These are phyloP conservation scores for Sclerotinia borealis DNA, from an alignment of 2,329 filamentous ascomycete species.

Conservation along the genomic window DNA sequence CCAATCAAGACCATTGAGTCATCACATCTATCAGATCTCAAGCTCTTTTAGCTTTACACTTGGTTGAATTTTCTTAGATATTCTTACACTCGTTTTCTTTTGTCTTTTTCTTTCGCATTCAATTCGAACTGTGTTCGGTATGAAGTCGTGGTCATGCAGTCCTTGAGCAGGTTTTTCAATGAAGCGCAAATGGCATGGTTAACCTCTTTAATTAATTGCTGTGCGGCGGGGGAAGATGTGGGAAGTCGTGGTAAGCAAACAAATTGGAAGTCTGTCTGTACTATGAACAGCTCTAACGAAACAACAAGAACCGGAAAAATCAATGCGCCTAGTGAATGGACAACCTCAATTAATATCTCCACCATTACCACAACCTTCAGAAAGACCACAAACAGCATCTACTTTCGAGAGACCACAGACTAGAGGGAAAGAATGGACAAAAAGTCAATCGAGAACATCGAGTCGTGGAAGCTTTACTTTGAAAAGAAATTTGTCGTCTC, in stretches of 20 bases:
- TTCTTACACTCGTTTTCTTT: background rate
- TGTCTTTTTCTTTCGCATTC: conserved; percentile 1
- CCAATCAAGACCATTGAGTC: conserved; percentile 1
- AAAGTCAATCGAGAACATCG: conserved; percentile 38
- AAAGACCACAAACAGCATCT: conserved; percentile 18
- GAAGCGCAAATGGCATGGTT: conserved; percentile 30
- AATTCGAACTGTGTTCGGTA: conserved; percentile 19
- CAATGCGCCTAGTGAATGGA: conserved; percentile 35
- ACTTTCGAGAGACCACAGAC: background rate
- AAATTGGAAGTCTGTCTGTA: background rate
- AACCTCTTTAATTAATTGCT: conserved; percentile 27
- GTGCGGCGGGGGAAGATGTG: conserved; percentile 21
- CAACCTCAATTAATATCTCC: conserved; percentile 36
- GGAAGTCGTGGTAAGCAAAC: conserved; percentile 25
- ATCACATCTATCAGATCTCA: conserved; percentile 4
- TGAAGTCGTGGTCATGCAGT: conserved; percentile 29
- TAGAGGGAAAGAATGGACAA: conserved; percentile 30
- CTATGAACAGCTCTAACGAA: background rate
- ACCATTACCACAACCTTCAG: conserved; percentile 30
- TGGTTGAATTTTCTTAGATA: background rate
- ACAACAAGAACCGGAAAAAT: conserved; percentile 30
- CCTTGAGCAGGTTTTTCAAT: conserved; percentile 31
- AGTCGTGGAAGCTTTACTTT: conserved; percentile 40
- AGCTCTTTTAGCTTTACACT: background rate
- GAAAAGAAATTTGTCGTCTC: conserved; percentile 39